Base-by-base conservation (phyloP, 176 grass and related monocot species). In the Themeda triandra region DNA sequence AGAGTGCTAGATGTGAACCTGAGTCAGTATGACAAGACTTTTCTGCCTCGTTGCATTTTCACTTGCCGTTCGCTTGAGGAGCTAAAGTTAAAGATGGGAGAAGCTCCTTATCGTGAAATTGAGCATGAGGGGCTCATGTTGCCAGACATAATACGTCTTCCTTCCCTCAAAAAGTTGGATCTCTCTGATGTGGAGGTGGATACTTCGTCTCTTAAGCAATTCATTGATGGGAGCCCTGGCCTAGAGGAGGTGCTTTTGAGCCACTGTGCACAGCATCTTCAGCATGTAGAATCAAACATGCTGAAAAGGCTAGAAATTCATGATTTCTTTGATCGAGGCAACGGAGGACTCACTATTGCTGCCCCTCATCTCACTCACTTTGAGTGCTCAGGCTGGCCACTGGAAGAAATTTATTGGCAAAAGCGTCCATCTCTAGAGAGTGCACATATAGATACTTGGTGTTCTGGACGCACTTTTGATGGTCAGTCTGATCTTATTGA, bases 41-140 rank as follows among this genome's bases (percentile, higher is more conserved):
- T 4, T 44, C 25, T 82, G 2, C 85, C 78, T 67, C 46, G 19
- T 81, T 66, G 45, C 62, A 76, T 87, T 82, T 87, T 82, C 85
- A 82, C 85, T 21, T 82, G 70, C 48, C 71, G 13, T 63, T 81
- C 70, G 19, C 70, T 87, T 24, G 33, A 82, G 48, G 85, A 82
- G 48, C 78, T 87, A 35, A 87, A 45, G 60, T 82, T 87, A 29
- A 46, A 58, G 75, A 71, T 60, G 66, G 66, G 76, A 63, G 27
- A 71, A 27, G 21, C 83, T 77, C 45, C 63, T 19, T 65, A 85
- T 19, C 69, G 23, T 13, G 75, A 85, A 25, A 58, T 41, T n/a
- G 76, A 71, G 35, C 76, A 79, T 36, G 35, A 6, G 17, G 51
- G 27, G 25, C 41, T 80, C 53, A 30, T 86, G 15, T 53, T 86